Evolutionary conservation across 2,329 filamentous ascomycete species (phyloP), one percentile per base, ranked within the genome.

Genomic region (Cadophora gregata): DNA sequence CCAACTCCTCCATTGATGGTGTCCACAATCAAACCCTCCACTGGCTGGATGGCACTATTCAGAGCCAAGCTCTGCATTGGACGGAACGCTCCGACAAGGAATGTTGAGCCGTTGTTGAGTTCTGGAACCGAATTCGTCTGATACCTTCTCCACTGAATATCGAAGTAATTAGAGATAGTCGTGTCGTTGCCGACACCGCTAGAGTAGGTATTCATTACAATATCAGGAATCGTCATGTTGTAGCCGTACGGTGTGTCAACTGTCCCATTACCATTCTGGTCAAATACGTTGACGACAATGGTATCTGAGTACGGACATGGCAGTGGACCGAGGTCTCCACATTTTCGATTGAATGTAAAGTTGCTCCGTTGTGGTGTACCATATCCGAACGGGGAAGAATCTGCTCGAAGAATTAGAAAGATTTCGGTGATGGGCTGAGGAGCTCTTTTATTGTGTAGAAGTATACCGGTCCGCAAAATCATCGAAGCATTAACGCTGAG

Each of bases 1-100:
- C 81, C 82, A 24, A 84, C 75, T 0, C 81, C 80, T 0, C 81
- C 81, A 21, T 73, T 75, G 27, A 74, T 70, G 27, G 76, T 77
- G 65, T 84, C 81, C 0, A 83, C 78, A 8, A 84, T 71, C 4
- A 84, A 73, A 0, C 82, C 82, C 67, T 84, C 82, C 0, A 84
- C 73, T 1, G 77, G 62, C 27, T 62, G 59, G 24, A 64, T 50
- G 1, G 24, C 42, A 31, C 68, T 60, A 33, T 69, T 65, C 45
- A 73, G 25, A 8, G 65, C 62, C 48, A 73, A 29, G 25, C 65
- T 59, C 61, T 69, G 19, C 65, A 73, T 62, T 55, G 62, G 24
- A 48, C 70, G 61, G 69, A 75, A 79, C 9, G 66, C 61, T 45
- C 77, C 77, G 3, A 77, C 71, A 0, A 77, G 66, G 53, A 77